A percentile compares a stretch with the other conserved stretches of the same genome.
These are phyloP conservation scores for Aspergillus calidoustus DNA, from an alignment of 2,329 filamentous ascomycete species.

Conservation along the genomic window DNA sequence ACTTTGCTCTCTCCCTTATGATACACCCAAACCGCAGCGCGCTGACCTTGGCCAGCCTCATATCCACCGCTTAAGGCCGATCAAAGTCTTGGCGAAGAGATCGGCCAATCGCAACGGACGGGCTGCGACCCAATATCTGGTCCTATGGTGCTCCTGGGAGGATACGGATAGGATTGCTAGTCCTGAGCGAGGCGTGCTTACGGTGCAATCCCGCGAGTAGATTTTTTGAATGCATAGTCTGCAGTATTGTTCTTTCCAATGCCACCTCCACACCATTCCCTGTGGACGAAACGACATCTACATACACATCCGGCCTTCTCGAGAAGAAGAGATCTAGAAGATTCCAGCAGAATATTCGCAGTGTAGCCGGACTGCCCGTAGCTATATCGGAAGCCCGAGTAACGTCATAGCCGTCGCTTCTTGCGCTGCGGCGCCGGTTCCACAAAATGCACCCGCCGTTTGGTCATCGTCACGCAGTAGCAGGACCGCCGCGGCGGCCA, in stretches of 20 bases:
- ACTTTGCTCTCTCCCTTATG: not conserved
- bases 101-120: constrained; percentile 6
- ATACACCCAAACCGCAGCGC: not conserved
- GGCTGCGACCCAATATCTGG: constrained; percentile 11
- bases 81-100: constrained; percentile 12
- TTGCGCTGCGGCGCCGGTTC: constrained; percentile 15
- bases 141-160: constrained; percentile 16
- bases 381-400: constrained; percentile 3
- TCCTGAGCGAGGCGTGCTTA: not conserved
- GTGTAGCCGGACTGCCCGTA: not conserved
- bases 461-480: constrained; percentile 19
- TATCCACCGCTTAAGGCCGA: too few relatives aligned
- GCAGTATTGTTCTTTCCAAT: too few relatives aligned
- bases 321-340: not conserved
- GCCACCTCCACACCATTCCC: not conserved
- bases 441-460: constrained; percentile 18
- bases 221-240: too few relatives aligned
- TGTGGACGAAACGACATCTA: not conserved
- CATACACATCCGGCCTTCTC: not conserved
- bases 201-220: not conserved
- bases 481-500: constrained; percentile 23
- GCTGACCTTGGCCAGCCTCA: constrained; percentile 3
- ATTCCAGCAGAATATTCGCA: constrained; percentile 6
- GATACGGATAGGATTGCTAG: constrained; percentile 1
- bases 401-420: constrained; percentile 11